Evolutionary conservation across 306 rosid species (phyloP).

Genomic region (Cicer judaicum): DNA sequence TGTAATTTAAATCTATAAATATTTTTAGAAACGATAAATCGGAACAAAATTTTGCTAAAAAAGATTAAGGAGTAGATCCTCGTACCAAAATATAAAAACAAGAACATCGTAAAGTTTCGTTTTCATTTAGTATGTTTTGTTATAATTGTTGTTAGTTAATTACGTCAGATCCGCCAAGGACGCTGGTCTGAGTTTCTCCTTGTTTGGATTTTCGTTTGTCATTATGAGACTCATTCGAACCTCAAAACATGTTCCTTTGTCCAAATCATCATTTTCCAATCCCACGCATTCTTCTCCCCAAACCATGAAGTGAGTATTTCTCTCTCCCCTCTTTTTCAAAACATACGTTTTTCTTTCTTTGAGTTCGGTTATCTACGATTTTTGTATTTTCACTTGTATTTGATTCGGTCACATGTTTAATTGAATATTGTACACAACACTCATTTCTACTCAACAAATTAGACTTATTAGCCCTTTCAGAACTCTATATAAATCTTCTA

Average conservation of each 20-base stretch:
- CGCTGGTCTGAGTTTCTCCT: conserved; percentile 18
- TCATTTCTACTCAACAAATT: too few relatives aligned
- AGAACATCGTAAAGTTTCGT: too few relatives aligned
- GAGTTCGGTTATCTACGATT: neutral
- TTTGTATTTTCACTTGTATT: neutral
- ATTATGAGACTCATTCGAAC: conserved; percentile 47
- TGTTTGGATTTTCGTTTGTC: conserved; percentile 27
- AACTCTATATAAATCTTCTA: neutral
- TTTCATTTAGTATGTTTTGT: conserved; percentile 3
- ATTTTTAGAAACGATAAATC: too few relatives aligned
- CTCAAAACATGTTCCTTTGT: conserved; percentile 33
- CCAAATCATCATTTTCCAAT: conserved; percentile 41
- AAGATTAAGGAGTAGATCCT: too few relatives aligned
- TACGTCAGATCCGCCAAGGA: conserved; percentile 55
- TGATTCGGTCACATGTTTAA: neutral
- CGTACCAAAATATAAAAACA: too few relatives aligned
- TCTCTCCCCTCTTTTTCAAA: neutral
- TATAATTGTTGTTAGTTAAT: conserved; percentile 36
- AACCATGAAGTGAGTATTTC: conserved; percentile 66
- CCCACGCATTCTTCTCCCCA: conserved; percentile 41
- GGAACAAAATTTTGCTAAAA: too few relatives aligned
- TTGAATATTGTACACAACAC: neutral
- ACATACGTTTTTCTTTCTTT: neutral
- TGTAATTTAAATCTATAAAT: too few relatives aligned
- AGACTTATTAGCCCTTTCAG: too few relatives aligned